Base-by-base conservation (phyloP, 495 filamentous ascomycete species). In the Cryomyces antarcticus region DNA sequence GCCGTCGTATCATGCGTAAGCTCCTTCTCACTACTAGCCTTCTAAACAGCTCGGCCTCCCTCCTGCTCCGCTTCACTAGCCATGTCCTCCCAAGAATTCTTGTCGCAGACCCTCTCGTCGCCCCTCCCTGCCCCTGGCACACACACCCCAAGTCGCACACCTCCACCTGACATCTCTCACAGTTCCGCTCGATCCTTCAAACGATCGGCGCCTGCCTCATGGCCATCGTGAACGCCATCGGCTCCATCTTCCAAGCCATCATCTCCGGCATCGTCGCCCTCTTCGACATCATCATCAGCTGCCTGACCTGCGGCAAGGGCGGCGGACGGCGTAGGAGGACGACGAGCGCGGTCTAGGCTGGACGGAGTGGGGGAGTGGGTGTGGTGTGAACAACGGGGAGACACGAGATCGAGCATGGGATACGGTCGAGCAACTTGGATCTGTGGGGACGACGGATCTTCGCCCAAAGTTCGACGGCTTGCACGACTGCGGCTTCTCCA, bases 1-100 rank as follows among this genome's bases (percentile, higher is more conserved):
- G 87, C 82, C 64, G 82, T 95, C 59, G 72, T 92, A 46, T 93
- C 85, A 62, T 94, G 88, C 53, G 88, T 96, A 87, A 51, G 85
- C 78, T 45, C 1, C 17, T 2, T 24, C 17, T 24, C 17, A 24
- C 17, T 24, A 24, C 17, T n/a, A n/a, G n/a, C n/a, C 17, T 24
- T 24, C 17, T 24, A 24, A 24, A 24, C 28, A 39, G 42, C 36
- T 44, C 13, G 31, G 33, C 41, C 39, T 39, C 30, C 40, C 39
- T 47, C 40, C 17, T 24, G n/a, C 37, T 30, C 37, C 24, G 10
- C 30, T 12, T 31, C 17, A 34, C 24, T 38, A 28, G 24, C 44
- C 41, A 41, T 28, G 29, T 30, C 30, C 35, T 37, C 34, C 29
- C 28, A 17, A 46, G 52, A 49, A 55, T 45, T 42, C 7, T 12